Evolutionary conservation across 2,329 filamentous ascomycete species (phyloP).

Genomic region (Acrocalymma vagum): DNA sequence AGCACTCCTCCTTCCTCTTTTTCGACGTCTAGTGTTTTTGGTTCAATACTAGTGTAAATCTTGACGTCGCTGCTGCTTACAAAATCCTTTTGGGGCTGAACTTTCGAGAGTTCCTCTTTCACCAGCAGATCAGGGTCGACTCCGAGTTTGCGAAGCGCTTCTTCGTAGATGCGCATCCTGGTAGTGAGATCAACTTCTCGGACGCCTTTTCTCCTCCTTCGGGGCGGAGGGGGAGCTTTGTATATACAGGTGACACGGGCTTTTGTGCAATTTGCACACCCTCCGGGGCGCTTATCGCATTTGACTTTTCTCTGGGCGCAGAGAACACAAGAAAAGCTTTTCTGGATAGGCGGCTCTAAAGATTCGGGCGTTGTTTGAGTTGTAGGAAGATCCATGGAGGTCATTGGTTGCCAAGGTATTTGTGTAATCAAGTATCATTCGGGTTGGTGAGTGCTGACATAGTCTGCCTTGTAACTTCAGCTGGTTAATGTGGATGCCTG

Average conservation of each 20-base stretch:
- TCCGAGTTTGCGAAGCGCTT: slow-evolving; percentile 34
- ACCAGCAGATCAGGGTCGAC: slow-evolving; percentile 35
- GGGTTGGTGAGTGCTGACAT: no score
- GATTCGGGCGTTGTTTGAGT: slow-evolving; percentile 8
- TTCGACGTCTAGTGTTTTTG: not conserved
- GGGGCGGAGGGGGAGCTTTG: slow-evolving; percentile 40
- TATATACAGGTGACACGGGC: slow-evolving; percentile 40
- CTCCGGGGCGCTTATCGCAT: slow-evolving; percentile 37
- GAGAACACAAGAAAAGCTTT: slow-evolving; percentile 43
- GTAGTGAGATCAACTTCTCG: slow-evolving; percentile 32
- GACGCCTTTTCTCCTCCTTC: slow-evolving; percentile 34
- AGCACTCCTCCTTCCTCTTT: slow-evolving; percentile 25
- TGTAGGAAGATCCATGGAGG: no score
- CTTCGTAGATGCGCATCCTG: slow-evolving; percentile 40
- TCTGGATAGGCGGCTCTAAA: slow-evolving; percentile 19
- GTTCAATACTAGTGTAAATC: not conserved
- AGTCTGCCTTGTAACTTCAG: no score
- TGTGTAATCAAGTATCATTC: no score
- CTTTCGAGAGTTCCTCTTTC: slow-evolving; percentile 13
- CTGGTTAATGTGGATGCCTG: no score
- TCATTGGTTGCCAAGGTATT: no score
- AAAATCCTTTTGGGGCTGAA: slow-evolving; percentile 1
- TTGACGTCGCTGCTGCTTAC: slow-evolving; percentile 12
- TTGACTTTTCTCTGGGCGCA: slow-evolving; percentile 45
- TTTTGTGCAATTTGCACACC: slow-evolving; percentile 41